Evolutionary conservation across 345 rosid species (phyloP).

Genomic region (Lumnitzera racemosa): DNA sequence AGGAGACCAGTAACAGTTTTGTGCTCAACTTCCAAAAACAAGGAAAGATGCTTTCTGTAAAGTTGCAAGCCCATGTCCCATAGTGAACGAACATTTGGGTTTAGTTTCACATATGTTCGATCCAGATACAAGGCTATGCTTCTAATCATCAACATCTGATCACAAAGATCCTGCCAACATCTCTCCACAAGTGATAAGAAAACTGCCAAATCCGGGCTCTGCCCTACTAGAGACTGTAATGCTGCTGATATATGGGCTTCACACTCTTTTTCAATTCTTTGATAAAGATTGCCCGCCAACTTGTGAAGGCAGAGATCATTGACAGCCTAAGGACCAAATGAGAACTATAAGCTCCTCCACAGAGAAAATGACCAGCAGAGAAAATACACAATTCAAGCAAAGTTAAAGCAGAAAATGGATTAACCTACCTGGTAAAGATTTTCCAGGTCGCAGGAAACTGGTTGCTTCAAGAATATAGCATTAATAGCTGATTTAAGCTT

Average conservation of each 20-base stretch:
- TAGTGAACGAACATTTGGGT: constrained; percentile 67
- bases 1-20: constrained; percentile 91
- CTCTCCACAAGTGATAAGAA: constrained; percentile 86
- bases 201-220: constrained; percentile 87
- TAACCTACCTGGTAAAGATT: constrained; percentile 68
- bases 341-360: constrained; percentile 6
- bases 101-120: constrained; percentile 88
- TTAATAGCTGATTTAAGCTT: constrained; percentile 81
- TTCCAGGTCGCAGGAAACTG: constrained; percentile 68
- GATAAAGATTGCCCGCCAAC: constrained; percentile 86
- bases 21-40: constrained; percentile 84
- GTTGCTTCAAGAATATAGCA: constrained; percentile 85
- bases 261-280: constrained; percentile 80
- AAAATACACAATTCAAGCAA: constrained; percentile 1
- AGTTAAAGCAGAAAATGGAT: constrained; percentile 1
- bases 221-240: constrained; percentile 79
- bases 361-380: constrained; percentile 7
- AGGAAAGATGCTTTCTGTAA: constrained; percentile 79
- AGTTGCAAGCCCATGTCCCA: constrained; percentile 99
- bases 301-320: constrained; percentile 83
- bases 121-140: constrained; percentile 90
- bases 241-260: constrained; percentile 72
- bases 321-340: constrained; percentile 59
- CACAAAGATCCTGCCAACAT: constrained; percentile 94
- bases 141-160: constrained; percentile 96